Evolutionary conservation across 805 yeast species (phyloP).

Genomic region (Kodamaea kakaduensis): DNA sequence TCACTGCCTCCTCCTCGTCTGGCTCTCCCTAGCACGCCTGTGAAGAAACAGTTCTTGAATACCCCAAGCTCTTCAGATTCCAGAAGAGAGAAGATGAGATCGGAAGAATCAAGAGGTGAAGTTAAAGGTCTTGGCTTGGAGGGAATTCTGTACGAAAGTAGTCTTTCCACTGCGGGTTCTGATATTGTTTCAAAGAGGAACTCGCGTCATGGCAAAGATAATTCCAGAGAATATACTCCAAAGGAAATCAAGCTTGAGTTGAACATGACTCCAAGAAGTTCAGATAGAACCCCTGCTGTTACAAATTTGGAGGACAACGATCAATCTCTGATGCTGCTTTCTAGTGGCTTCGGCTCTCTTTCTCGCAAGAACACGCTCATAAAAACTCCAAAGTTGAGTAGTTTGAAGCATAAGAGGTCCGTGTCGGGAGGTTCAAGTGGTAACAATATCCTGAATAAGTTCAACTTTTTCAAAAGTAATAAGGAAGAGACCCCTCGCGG

Average conservation of each 20-base stretch:
- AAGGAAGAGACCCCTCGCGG: conserved; percentile 20
- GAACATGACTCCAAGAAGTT: conserved; percentile 1
- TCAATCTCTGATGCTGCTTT: neutral
- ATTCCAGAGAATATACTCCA: neutral
- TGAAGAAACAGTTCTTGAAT: conserved; percentile 10
- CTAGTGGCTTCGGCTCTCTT: conserved; percentile 9
- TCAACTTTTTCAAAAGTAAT: conserved; percentile 31
- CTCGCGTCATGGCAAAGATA: neutral
- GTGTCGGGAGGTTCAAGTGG: conserved; percentile 29
- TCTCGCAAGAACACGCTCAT: conserved; percentile 28
- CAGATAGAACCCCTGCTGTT: conserved; percentile 22
- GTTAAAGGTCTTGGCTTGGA: conserved; percentile 37
- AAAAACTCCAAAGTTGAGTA: conserved; percentile 27
- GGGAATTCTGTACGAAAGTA: conserved; percentile 26
- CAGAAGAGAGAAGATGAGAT: conserved; percentile 6
- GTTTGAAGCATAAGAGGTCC: conserved; percentile 40
- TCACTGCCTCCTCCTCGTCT: conserved; percentile 34
- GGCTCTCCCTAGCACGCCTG: conserved; percentile 30
- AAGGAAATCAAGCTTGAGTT: conserved; percentile 3
- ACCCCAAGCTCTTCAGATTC: conserved; percentile 14
- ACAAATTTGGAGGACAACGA: conserved; percentile 31
- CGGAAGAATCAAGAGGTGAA: conserved; percentile 7
- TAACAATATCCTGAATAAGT: conserved; percentile 23
- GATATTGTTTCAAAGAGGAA: neutral
- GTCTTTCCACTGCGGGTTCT: conserved; percentile 2